Conservation (phyloP, 2,329 filamentous ascomycete species). For the Pseudodiploospora longispora region DNA sequence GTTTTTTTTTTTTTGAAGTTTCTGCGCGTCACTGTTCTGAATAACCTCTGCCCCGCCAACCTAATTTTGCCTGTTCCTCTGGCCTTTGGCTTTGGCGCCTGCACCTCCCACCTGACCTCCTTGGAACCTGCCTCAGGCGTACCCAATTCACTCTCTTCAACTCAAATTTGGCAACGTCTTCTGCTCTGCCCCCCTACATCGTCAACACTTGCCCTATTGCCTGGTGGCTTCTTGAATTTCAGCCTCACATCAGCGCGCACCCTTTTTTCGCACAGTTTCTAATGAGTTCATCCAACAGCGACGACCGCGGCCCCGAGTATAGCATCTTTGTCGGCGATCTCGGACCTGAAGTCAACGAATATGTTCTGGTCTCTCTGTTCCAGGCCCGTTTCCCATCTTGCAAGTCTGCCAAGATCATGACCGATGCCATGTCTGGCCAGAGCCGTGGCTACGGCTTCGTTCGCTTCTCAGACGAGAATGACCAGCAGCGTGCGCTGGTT, state of each 20-base stretch:
- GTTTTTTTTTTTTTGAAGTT: conserved; percentile 1
- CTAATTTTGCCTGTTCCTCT: too few species aligned
- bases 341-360: conserved; percentile 97
- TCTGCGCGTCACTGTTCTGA: too few species aligned
- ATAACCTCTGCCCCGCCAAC: too few species aligned
- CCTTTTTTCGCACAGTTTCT: not conserved
- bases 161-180: not conserved
- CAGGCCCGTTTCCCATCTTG: conserved; percentile 92
- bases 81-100: too few species aligned
- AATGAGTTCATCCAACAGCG: conserved; percentile 41
- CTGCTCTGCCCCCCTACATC: not conserved
- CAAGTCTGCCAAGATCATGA: conserved; percentile 99
- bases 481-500: conserved; percentile 89
- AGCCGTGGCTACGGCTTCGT: conserved; percentile 97
- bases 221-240: not conserved
- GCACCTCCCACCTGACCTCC: too few species aligned
- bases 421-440: conserved; percentile 94
- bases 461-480: conserved; percentile 88
- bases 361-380: conserved; percentile 93
- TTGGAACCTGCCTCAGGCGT: too few species aligned
- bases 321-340: conserved; percentile 98
- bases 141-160: not conserved
- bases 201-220: not conserved
- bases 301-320: conserved; percentile 92
- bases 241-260: not conserved